A percentile compares a stretch with the other conserved stretches of the same genome.
phyloP scores from a whole-genome alignment of 768 basidiomycete species.

The Aureoboletus auriporus region DNA sequence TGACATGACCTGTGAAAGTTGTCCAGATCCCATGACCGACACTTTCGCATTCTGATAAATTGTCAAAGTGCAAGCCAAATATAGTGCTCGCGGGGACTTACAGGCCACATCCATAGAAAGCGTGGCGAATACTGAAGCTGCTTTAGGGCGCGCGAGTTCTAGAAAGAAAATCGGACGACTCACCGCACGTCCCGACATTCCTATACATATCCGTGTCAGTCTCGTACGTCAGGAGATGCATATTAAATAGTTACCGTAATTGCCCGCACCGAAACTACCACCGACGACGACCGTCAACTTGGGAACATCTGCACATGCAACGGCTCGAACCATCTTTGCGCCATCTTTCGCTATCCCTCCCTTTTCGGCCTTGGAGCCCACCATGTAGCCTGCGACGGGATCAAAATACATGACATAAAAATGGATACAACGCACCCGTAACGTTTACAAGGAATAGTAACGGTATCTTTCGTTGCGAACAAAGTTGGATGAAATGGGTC shows the following conservation, averaged over 20 bases:
- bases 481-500: constrained; percentile 92
- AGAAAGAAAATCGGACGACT: constrained; percentile 30
- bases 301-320: constrained; percentile 90
- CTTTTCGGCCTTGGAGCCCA: constrained; percentile 90
- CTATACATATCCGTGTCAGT: constrained; percentile 35
- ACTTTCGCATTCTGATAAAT: constrained; percentile 75
- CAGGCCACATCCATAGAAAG: constrained; percentile 99
- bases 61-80: constrained; percentile 9
- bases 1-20: constrained; percentile 91
- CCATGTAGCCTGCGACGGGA: constrained; percentile 73
- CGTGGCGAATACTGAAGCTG: constrained; percentile 76
- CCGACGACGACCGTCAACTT: constrained; percentile 93
- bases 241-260: constrained; percentile 62
- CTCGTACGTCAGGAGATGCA: constrained; percentile 3
- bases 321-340: constrained; percentile 96
- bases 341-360: constrained; percentile 94
- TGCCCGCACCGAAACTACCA: constrained; percentile 92
- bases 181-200: constrained; percentile 91
- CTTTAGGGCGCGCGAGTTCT: constrained; percentile 3
- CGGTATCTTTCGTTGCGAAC: constrained; percentile 87
- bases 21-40: constrained; percentile 92
- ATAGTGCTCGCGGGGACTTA: constrained; percentile 34
- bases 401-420: constrained; percentile 3
- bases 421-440: constrained; percentile 47
- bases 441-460: constrained; percentile 93